Conservation (phyloP, 164 flowering plant genomes). For the Dillenia turbinata region DNA sequence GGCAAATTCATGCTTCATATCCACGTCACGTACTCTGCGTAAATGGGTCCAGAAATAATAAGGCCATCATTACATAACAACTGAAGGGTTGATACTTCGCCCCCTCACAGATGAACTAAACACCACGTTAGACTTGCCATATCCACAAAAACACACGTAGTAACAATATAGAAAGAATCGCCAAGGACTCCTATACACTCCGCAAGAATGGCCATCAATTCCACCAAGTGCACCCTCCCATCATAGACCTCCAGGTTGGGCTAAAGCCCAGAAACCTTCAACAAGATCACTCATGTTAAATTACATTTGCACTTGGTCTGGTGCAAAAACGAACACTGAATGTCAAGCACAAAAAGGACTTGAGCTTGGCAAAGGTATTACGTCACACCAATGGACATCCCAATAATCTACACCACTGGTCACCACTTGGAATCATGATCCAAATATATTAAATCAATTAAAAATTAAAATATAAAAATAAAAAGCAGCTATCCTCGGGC, state of each 20-base stretch:
- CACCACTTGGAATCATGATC: no score
- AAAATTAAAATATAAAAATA: no score
- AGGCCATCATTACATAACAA: slow-evolving; percentile 91
- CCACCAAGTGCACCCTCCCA: slow-evolving; percentile 71
- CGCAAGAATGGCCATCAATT: slow-evolving; percentile 74
- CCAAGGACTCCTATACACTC: slow-evolving; percentile 75
- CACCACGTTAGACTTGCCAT: slow-evolving; percentile 67
- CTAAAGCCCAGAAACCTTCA: slow-evolving; percentile 39
- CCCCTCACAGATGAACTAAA: slow-evolving; percentile 78
- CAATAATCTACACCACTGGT: no score
- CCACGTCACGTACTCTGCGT: slow-evolving; percentile 81
- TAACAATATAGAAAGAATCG: slow-evolving; percentile 82
- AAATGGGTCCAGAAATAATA: slow-evolving; percentile 82
- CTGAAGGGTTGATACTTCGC: slow-evolving; percentile 74
- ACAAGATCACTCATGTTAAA: slow-evolving; percentile 59
- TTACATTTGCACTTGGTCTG: slow-evolving; percentile 34
- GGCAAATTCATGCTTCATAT: slow-evolving; percentile 72
- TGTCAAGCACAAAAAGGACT: slow-evolving; percentile 17
- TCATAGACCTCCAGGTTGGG: slow-evolving; percentile 55
- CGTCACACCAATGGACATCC: no score
- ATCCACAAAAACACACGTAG: slow-evolving; percentile 81
- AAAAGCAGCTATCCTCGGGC: no score
- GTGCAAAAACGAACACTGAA: slow-evolving; percentile 22
- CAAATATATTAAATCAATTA: no score
- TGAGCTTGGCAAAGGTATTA: slow-evolving; percentile 20